Base-by-base conservation (phyloP, 768 basidiomycete genomes). In the Suillus cothurnatus region DNA sequence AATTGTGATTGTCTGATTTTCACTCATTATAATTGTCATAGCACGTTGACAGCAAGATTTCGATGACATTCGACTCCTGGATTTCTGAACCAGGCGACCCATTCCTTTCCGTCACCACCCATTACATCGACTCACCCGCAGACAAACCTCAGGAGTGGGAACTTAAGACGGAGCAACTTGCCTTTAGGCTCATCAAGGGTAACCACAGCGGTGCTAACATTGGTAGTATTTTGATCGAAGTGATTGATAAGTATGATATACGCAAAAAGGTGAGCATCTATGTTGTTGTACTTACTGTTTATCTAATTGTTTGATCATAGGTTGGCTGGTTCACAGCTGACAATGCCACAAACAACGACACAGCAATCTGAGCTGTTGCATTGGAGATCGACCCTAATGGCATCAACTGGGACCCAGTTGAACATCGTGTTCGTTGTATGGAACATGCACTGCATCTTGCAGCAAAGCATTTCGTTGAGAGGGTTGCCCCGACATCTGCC, bases 301-400 rank as follows among this genome's bases (percentile, higher is more conserved):
- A 12, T 64, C 77, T 50, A 50, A 50, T 50, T 2, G 6, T 50
- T 50, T 8, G 14, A 50, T 50, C 49, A 28, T 28, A 50, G 76
- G 55, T 74, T 60, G 75, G 77, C 21, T 77, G 76, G 77, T 34
- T 67, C 14, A 79, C 76, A 2, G 64, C 71, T 17, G 71, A 79
- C 59, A 76, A 77, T 50, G 73, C 73, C 4, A 62, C 65, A 8
- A 70, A 69, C 15, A 79, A 78, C 56, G 71, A 71, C 61, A 73
- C 63, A 4, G 71, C 72, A 0, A 61, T 76, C 31, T n/a, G 52
- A 21, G 66, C 64, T n/a, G 62, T 76, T 21, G 67, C 68, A 15
- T n/a, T 62, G 5, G 45, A 17, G 15, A 52, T 72, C 14, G 66
- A 70, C 28, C 63, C 69, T 26, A 15, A 41, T n/a, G 57, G 62